Conservation (phyloP, 441 rosid species). For the Croton setiger region DNA sequence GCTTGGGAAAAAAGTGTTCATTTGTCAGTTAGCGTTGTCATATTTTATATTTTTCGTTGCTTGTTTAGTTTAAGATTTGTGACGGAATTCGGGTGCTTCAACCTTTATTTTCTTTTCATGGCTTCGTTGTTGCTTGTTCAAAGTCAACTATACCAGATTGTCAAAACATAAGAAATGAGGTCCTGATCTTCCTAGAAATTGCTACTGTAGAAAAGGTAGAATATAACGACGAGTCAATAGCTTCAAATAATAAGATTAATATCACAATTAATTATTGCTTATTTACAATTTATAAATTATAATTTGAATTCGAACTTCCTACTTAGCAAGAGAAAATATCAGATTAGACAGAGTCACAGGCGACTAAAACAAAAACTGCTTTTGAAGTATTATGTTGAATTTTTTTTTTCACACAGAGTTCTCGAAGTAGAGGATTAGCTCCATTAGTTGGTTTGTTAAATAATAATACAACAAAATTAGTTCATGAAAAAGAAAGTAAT, state of each 20-base stretch:
- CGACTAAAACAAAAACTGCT: too few species aligned
- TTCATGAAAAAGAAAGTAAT: too few species aligned
- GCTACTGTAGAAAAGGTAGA: background rate
- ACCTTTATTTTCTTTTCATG: too few species aligned
- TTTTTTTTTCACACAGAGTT: too few species aligned
- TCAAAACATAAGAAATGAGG: background rate
- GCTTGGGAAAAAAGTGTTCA: conserved; percentile 10
- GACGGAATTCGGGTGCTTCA: too few species aligned
- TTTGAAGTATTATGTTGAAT: too few species aligned
- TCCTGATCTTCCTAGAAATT: background rate
- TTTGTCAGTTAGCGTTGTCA: conserved; percentile 1
- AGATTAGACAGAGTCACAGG: too few species aligned
- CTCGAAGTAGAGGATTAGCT: too few species aligned
- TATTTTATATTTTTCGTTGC: background rate
- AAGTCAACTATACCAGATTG: background rate
- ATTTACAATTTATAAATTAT: background rate
- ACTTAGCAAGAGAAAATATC: too few species aligned
- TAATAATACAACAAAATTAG: too few species aligned
- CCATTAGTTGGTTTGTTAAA: too few species aligned
- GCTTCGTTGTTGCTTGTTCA: background rate
- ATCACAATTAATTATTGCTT: background rate
- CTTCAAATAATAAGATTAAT: background rate
- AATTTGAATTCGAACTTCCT: too few species aligned
- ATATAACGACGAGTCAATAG: background rate
- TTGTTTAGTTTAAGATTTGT: background rate